These are phyloP conservation scores for Vicia sativa DNA, from an alignment of 306 rosid species.

Conservation along the genomic window DNA sequence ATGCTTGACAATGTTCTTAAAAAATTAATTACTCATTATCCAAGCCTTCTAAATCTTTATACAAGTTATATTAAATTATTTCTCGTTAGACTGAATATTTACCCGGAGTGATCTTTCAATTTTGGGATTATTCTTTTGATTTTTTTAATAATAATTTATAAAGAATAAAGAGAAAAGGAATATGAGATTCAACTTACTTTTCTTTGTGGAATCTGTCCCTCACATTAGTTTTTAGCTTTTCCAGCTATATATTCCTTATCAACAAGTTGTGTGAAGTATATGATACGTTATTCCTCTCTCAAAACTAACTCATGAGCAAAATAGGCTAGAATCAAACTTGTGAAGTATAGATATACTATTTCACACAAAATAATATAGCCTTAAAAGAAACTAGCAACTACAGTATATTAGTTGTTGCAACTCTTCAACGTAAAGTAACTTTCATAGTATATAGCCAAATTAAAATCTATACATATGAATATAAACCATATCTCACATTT, in stretches of 20 bases:
- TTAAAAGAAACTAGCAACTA: too few relatives aligned
- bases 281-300: constrained; percentile 30
- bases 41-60: neutral
- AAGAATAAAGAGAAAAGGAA: constrained; percentile 14
- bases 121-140: neutral
- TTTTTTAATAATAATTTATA: neutral
- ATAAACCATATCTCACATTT: too few relatives aligned
- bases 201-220: constrained; percentile 22
- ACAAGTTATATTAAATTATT: neutral
- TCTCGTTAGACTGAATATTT: neutral
- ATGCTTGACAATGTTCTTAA: neutral
- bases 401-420: too few relatives aligned
- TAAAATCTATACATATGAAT: too few relatives aligned
- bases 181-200: constrained; percentile 35
- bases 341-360: too few relatives aligned
- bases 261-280: constrained; percentile 6
- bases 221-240: neutral
- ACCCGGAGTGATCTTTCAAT: neutral
- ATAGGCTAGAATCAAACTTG: too few relatives aligned
- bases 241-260: constrained; percentile 37
- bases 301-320: too few relatives aligned
- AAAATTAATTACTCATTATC: constrained; percentile 7
- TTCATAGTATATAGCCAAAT: too few relatives aligned
- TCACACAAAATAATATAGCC: too few relatives aligned
- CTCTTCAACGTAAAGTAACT: too few relatives aligned